Percentiles rank a stretch among this genome's conserved stretches.
Conservation (phyloP, 352 stramenopile species). For the Hyaloperonospora arabidopsidis region DNA sequence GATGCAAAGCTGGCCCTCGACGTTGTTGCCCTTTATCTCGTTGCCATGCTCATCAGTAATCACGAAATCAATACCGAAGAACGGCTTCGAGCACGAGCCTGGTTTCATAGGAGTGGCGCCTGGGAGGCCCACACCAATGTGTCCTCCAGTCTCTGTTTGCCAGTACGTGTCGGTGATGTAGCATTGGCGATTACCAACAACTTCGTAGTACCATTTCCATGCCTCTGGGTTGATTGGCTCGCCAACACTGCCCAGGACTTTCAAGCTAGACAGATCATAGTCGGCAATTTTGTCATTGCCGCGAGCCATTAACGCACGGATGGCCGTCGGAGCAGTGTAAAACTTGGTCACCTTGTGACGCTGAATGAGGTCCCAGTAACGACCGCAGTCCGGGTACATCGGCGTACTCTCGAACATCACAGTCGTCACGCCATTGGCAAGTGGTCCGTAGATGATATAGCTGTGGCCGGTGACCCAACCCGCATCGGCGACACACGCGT, state of each 20-base stretch:
- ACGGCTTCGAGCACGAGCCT: slow-evolving; percentile 91
- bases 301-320: slow-evolving; percentile 96
- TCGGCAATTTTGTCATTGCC: slow-evolving; percentile 88
- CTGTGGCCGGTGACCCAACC: slow-evolving; percentile 97
- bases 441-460: slow-evolving; percentile 95
- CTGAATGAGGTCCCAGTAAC: slow-evolving; percentile 97
- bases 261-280: slow-evolving; percentile 61
- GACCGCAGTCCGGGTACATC: slow-evolving; percentile 91
- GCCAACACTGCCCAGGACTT: slow-evolving; percentile 94
- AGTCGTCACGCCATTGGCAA: slow-evolving; percentile 95
- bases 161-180: slow-evolving; percentile 97
- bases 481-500: slow-evolving; percentile 91
- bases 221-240: slow-evolving; percentile 98
- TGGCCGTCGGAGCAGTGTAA: slow-evolving; percentile 92
- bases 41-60: slow-evolving; percentile 80
- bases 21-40: slow-evolving; percentile 74
- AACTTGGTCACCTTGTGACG: slow-evolving; percentile 95
- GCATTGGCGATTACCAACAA: slow-evolving; percentile 85
- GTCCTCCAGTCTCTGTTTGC: slow-evolving; percentile 96
- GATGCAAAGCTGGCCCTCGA: slow-evolving; percentile 94
- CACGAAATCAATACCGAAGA: slow-evolving; percentile 93
- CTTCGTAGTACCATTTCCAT: slow-evolving; percentile 96
- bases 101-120: slow-evolving; percentile 87
- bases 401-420: slow-evolving; percentile 98
- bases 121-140: slow-evolving; percentile 92